These are phyloP conservation scores for Leucoagaricus sp. DNA, from an alignment of 1,284 basidiomycete genomes.

Conservation along the genomic window DNA sequence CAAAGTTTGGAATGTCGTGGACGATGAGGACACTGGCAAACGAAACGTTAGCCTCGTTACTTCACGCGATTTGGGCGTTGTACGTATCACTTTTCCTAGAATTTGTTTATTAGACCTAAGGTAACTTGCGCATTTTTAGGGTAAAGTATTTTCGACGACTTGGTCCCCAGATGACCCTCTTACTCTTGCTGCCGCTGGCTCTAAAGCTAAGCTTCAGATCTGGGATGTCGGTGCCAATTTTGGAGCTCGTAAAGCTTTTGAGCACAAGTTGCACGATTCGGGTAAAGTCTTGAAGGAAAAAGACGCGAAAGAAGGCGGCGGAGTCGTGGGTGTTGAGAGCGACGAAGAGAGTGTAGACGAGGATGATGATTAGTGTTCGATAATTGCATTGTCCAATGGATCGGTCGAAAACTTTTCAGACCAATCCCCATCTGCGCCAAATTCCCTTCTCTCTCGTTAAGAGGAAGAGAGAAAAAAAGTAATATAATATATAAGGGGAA, in stretches of 20 bases:
- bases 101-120: conserved; percentile 3
- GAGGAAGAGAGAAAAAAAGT: too few species aligned
- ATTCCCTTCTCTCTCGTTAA: too few species aligned
- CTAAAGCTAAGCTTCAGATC: conserved; percentile 89
- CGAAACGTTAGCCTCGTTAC: conserved; percentile 86
- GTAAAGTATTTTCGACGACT: conserved; percentile 90
- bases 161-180: conserved; percentile 96
- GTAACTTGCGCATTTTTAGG: conserved; percentile 46
- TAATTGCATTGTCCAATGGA: too few species aligned
- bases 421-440: too few species aligned
- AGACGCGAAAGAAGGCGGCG: conserved; percentile 52
- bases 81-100: conserved; percentile 45
- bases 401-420: too few species aligned
- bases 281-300: conserved; percentile 70
- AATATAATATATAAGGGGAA: too few species aligned
- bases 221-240: conserved; percentile 89
- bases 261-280: conserved; percentile 67
- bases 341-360: conserved; percentile 65
- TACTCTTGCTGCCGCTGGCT: conserved; percentile 92
- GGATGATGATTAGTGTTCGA: conserved; percentile 39
- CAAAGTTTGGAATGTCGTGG: conserved; percentile 92
- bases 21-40: conserved; percentile 65
- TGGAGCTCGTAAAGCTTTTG: conserved; percentile 80
- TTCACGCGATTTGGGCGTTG: conserved; percentile 90
- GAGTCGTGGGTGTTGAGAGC: conserved; percentile 67